Evolutionary conservation across 139 green algal genomes (phyloP).

Genomic region (Gonium pectorale): DNA sequence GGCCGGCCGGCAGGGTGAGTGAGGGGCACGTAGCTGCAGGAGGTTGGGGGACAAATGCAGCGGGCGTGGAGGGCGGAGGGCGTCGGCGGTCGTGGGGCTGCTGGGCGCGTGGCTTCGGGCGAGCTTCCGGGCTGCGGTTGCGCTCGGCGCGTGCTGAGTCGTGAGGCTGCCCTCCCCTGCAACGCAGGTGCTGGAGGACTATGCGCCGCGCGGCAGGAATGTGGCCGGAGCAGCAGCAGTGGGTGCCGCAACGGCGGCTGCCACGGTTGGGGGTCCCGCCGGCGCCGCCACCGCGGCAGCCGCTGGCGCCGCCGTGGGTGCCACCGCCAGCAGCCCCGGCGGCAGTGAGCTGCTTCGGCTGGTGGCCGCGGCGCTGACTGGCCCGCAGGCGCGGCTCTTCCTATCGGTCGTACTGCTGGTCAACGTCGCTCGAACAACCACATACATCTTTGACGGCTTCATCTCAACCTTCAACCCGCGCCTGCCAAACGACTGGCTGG

Average conservation of each 20-base stretch:
- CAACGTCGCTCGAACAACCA: background rate
- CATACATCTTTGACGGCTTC: conserved; percentile 34
- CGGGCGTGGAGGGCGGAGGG: too few species aligned
- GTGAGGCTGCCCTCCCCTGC: background rate
- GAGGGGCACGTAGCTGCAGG: too few species aligned
- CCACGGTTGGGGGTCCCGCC: too few species aligned
- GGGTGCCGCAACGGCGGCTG: background rate
- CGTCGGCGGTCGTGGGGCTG: too few species aligned
- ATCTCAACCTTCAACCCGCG: conserved; percentile 33
- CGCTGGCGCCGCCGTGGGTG: too few species aligned
- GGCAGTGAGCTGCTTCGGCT: background rate
- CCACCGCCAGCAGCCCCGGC: background rate
- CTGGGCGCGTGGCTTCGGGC: too few species aligned
- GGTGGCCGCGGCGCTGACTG: conserved; percentile 2
- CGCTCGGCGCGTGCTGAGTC: background rate
- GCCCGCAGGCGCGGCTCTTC: background rate
- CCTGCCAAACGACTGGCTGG: conserved; percentile 42
- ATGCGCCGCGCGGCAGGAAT: background rate
- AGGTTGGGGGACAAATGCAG: too few species aligned
- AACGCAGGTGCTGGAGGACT: background rate
- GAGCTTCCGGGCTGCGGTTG: background rate
- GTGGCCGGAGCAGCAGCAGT: background rate
- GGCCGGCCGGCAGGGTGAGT: too few species aligned
- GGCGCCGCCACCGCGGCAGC: too few species aligned
- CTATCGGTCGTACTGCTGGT: background rate